A percentile compares a stretch with the other conserved stretches of the same genome.
Evolutionary conservation across 148 eudicot species (phyloP).

Genomic region (Polygonum maritimum): DNA sequence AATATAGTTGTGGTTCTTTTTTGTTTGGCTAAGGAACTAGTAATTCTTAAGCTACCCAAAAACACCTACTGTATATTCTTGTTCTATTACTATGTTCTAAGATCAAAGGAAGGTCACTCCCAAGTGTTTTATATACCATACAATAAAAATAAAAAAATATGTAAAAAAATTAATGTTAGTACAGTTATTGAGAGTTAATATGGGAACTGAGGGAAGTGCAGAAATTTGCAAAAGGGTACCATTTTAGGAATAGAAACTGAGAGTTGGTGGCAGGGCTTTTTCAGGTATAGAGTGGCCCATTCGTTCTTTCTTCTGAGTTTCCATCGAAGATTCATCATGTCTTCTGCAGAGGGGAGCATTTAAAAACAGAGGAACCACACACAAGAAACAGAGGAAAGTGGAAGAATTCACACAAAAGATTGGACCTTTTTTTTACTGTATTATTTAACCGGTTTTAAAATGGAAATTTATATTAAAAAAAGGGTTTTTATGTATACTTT

Average conservation of each 20-base stretch:
- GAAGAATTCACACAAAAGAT: not conserved
- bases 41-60: too few species aligned
- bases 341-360: not conserved
- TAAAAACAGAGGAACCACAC: not conserved
- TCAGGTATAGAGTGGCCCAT: constrained; percentile 6
- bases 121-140: too few species aligned
- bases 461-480: too few species aligned
- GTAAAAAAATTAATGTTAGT: not conserved
- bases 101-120: too few species aligned
- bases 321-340: constrained; percentile 5
- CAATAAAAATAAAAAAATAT: not conserved
- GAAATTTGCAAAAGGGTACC: not conserved
- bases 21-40: not conserved
- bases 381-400: not conserved
- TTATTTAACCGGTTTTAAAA: not conserved
- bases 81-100: not conserved
- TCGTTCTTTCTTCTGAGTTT: not conserved
- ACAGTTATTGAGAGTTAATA: not conserved
- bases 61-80: not conserved
- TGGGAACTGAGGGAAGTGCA: not conserved
- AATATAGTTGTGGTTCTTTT: not conserved
- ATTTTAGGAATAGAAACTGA: not conserved
- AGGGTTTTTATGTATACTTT: too few species aligned
- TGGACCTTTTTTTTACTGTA: too few species aligned
- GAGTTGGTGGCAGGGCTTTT: not conserved